Conservation (phyloP, 176 grass and related monocot species). For the Aegilops umbellulata region DNA sequence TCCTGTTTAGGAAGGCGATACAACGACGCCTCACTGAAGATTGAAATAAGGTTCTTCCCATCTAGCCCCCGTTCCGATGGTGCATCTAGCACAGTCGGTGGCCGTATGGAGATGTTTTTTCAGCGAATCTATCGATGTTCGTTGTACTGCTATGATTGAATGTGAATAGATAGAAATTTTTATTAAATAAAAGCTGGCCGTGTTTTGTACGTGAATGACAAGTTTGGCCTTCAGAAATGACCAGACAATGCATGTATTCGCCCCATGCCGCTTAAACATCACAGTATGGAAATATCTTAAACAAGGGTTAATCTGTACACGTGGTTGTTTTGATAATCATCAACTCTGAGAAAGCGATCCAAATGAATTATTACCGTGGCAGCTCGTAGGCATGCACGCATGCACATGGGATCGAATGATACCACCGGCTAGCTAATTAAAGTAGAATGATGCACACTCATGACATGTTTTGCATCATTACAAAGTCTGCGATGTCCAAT, state of each 20-base stretch:
- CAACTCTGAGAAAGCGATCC: neutral
- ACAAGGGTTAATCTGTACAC: neutral
- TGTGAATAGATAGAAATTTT: too few species aligned
- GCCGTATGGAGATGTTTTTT: too few species aligned
- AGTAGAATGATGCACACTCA: slow-evolving; percentile 42
- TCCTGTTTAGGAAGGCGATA: too few species aligned
- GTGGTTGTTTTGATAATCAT: slow-evolving; percentile 16
- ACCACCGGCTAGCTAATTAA: slow-evolving; percentile 32
- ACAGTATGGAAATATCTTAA: neutral
- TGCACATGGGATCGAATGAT: slow-evolving; percentile 49
- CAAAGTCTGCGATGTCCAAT: neutral
- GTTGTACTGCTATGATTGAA: too few species aligned
- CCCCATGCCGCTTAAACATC: neutral
- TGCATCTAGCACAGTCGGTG: too few species aligned
- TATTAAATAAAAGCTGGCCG: too few species aligned
- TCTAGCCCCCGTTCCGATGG: too few species aligned
- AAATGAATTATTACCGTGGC: slow-evolving; percentile 18
- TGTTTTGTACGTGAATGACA: neutral
- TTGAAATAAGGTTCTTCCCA: too few species aligned
- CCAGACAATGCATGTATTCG: neutral
- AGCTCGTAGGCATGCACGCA: slow-evolving; percentile 26
- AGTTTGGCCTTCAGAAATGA: neutral
- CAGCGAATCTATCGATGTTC: too few species aligned
- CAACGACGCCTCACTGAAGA: too few species aligned
- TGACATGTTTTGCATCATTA: slow-evolving; percentile 35